Evolutionary conservation across 2,329 filamentous ascomycete species (phyloP), one percentile per base, ranked within the genome.

Genomic region (Colletotrichum somersetense): DNA sequence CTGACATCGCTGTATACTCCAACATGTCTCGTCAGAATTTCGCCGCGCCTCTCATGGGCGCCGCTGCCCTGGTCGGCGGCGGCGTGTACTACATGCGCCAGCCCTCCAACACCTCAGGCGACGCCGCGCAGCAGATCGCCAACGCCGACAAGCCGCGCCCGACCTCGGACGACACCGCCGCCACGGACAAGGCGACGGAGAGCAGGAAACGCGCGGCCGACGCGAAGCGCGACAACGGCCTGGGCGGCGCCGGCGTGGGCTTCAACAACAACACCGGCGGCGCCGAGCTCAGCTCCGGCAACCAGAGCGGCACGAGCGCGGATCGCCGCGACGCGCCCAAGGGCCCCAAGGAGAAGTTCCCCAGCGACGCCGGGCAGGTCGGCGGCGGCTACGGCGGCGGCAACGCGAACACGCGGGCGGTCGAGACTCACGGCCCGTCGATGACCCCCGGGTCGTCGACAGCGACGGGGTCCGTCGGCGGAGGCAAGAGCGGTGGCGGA

Each of bases 171-270:
- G 62, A 73, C 2, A 55, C 64, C 16, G 20, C 64, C 11, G 44
- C 65, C 5, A 50, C 72, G 33, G 72, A 74, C 42, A 57, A 73
- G 11, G 44, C 64, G 0, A 58, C 53, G 16, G 55, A 62, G 30
- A 26, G 44, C 40, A 66, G 59, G n/a, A 71, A 71, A 40, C 55
- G 71, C 26, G 62, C 67, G 8, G 77, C 76, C 4, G 74, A 80
- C 14, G 74, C 78, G 30, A 81, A 81, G 62, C 79, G 76, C 59
- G 78, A 79, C 20, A 58, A 70, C 3, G 79, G 78, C 8, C 74
- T 81, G 48, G 42, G 74, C 16, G 79, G 79, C 35, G 80, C 79
- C 14, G 80, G 80, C 30, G 73, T 81, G 7, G 80, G 80, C 40
- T 74, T 74, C 38, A 81, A 77, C 58, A 72, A 74, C n/a, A 69